A percentile compares a stretch with the other conserved stretches of the same genome.
phyloP scores from a whole-genome alignment of 257 asterid species.

The Nicotiana tomentosiformis region DNA sequence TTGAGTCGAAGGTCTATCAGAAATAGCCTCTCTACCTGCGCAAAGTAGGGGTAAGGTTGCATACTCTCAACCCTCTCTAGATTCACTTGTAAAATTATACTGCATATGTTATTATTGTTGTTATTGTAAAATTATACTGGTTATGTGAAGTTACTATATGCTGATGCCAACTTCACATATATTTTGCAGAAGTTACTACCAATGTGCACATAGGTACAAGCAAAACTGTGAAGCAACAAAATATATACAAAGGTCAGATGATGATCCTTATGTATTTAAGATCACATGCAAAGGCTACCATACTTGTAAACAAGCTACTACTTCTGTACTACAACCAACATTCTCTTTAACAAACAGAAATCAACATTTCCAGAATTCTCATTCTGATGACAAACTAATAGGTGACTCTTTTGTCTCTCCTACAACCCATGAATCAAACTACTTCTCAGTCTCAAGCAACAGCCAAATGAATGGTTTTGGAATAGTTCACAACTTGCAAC shows the following conservation, averaged over 20 bases:
- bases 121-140: neutral
- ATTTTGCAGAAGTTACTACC: conserved; percentile 76
- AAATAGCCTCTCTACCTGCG: no score
- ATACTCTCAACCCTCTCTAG: no score
- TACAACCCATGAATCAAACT: conserved; percentile 28
- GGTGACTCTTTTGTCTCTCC: conserved; percentile 22
- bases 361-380: no score
- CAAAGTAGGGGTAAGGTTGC: no score
- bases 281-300: conserved; percentile 64
- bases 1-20: no score
- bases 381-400: no score
- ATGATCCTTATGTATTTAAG: conserved; percentile 57
- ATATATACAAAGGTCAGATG: conserved; percentile 81
- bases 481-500: conserved; percentile 16
- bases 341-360: no score
- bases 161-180: conserved; percentile 1
- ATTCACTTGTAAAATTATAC: no score
- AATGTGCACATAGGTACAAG: conserved; percentile 58
- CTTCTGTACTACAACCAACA: no score
- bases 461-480: conserved; percentile 18
- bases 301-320: conserved; percentile 35
- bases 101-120: no score
- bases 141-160: conserved; percentile 7
- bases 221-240: conserved; percentile 74
- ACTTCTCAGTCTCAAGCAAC: conserved; percentile 15